Conservation (phyloP, 2,329 filamentous ascomycete species). For the Teratosphaeria nubilosa region DNA sequence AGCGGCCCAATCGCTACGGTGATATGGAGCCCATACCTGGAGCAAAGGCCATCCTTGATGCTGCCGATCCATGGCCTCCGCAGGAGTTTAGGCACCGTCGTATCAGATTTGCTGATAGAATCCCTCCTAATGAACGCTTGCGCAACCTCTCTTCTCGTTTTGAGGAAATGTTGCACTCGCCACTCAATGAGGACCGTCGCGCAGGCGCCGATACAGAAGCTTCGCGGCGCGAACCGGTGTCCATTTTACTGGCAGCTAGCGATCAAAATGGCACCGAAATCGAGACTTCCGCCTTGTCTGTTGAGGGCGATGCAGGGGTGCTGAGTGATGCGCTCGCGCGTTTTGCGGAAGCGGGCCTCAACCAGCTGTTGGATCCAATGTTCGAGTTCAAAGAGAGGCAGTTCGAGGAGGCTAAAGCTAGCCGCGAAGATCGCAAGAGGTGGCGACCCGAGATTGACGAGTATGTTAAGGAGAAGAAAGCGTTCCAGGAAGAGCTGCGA, state of each 20-base stretch:
- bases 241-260: background rate
- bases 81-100: slow-evolving; percentile 7
- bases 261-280: background rate
- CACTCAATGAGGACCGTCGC: background rate
- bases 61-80: slow-evolving; percentile 34
- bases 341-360: slow-evolving; percentile 83
- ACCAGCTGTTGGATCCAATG: slow-evolving; percentile 77
- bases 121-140: slow-evolving; percentile 9
- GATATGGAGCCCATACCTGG: slow-evolving; percentile 18
- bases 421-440: slow-evolving; percentile 50
- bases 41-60: slow-evolving; percentile 49
- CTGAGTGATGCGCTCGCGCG: slow-evolving; percentile 62
- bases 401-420: slow-evolving; percentile 56
- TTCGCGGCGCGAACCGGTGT: background rate
- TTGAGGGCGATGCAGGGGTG: background rate
- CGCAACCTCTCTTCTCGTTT: slow-evolving; percentile 12
- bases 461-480: slow-evolving; percentile 18
- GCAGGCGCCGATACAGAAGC: background rate
- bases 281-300: background rate
- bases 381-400: slow-evolving; percentile 75
- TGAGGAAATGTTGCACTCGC: slow-evolving; percentile 27
- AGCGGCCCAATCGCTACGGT: slow-evolving; percentile 23
- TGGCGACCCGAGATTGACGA: slow-evolving; percentile 35
- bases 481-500: slow-evolving; percentile 24
- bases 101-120: background rate